Conservation (phyloP, 805 yeast species). For the Yarrowia phangngaensis region DNA sequence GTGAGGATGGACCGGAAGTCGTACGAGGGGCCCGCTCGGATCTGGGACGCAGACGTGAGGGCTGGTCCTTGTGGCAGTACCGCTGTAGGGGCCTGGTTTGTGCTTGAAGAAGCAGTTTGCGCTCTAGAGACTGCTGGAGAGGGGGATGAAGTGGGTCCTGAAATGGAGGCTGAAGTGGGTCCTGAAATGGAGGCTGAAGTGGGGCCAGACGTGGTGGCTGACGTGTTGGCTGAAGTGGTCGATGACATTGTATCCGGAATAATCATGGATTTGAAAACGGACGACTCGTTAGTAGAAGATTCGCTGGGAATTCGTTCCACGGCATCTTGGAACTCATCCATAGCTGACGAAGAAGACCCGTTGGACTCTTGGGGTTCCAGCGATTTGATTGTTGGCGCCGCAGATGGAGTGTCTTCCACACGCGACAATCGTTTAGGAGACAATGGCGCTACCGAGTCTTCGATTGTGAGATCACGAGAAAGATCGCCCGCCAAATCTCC, state of each 20-base stretch:
- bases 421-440: constrained; percentile 7
- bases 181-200: too few species aligned
- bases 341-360: neutral
- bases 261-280: too few species aligned
- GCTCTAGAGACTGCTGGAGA: constrained; percentile 3
- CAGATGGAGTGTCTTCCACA: neutral
- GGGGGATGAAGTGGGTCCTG: constrained; percentile 10
- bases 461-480: too few species aligned
- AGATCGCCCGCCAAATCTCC: neutral
- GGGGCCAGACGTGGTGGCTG: too few species aligned
- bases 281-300: too few species aligned
- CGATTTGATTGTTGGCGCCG: too few species aligned
- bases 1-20: constrained; percentile 38
- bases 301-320: constrained; percentile 2
- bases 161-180: too few species aligned
- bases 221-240: constrained; percentile 4
- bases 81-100: constrained; percentile 12
- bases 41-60: constrained; percentile 13
- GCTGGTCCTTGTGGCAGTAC: constrained; percentile 23
- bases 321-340: constrained; percentile 20
- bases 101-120: constrained; percentile 7
- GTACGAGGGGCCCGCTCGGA: constrained; percentile 29
- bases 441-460: constrained; percentile 1
- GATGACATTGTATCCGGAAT: too few species aligned
- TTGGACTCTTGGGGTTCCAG: too few species aligned